phyloP scores from a whole-genome alignment of 2,329 filamentous ascomycete species.

The Fusarium transvaalense region DNA sequence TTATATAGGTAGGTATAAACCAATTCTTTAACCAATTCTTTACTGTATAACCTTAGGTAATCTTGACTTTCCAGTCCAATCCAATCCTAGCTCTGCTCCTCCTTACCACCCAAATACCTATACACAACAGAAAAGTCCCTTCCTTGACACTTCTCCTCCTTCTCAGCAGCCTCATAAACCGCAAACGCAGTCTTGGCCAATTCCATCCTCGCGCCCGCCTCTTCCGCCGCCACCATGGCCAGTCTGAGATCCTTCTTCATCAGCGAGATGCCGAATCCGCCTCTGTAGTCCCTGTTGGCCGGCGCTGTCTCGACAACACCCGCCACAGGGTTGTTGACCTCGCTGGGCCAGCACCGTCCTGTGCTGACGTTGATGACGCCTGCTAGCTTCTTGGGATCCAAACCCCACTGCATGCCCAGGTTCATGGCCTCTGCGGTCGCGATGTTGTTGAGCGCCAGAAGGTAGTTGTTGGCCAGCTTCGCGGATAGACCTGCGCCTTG shows the following conservation, averaged over 20 bases:
- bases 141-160: conserved; percentile 71
- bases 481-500: conserved; percentile 89
- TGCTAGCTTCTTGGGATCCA: conserved; percentile 75
- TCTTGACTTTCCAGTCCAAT: no score
- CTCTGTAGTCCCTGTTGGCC: conserved; percentile 79
- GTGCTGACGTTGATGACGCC: conserved; percentile 93
- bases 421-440: conserved; percentile 76
- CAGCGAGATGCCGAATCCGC: conserved; percentile 80
- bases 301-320: conserved; percentile 84
- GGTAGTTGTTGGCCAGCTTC: conserved; percentile 97
- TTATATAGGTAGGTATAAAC: not conserved
- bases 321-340: conserved; percentile 93
- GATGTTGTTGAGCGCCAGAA: conserved; percentile 92
- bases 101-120: conserved; percentile 72
- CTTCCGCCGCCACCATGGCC: conserved; percentile 77
- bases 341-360: conserved; percentile 95
- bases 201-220: conserved; percentile 74
- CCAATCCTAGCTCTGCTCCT: conserved; percentile 46
- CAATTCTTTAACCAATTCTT: no score
- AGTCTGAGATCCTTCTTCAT: conserved; percentile 86
- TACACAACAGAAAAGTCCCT: conserved; percentile 88
- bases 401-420: conserved; percentile 70
- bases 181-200: conserved; percentile 72
- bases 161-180: conserved; percentile 76
- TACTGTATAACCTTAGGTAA: no score